Base-by-base conservation (phyloP, 345 rosid species). In the Anacardium occidentale region DNA sequence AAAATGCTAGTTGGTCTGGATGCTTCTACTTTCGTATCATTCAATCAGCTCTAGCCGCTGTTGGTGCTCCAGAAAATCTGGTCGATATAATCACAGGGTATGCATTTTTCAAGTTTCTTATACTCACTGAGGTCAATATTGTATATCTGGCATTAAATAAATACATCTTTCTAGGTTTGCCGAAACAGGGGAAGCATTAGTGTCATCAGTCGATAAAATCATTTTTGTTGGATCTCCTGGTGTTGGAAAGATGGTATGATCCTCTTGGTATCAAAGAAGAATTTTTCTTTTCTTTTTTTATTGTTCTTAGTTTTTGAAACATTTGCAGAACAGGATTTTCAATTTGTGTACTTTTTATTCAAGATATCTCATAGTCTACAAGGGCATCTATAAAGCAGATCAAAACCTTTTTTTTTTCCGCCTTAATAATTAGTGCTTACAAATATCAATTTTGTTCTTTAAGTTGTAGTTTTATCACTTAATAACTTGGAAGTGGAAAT, bases 141-240 rank as follows among this genome's bases (percentile, higher is more conserved):
- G 22, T 29, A 53, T 37, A 45, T 69, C 55, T 66, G 20, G 53
- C 78, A 73, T 54, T 73, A 69, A 69, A 66, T 47, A 48, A 42
- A 17, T 72, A 61, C 64, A 61, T 72, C 34, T 79, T 65, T 55
- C 34, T 76, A 95, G 98, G 81, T 92, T 88, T 89, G 88, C 89
- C 73, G 99, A 92, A 80, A 92, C 98, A 10, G 99, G 99, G 79
- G 99, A 95, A 81, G 96, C 98, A 20, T 83, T 92, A 58, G 97
- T 95, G 66, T 87, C 96, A 71, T 83, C 96, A 64, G 99, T 85
- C 80, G 98, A 95, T 78, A 95, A 92, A 79, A 78, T 92, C 81
- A 92, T 95, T 75, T 92, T 95, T 86, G 98, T 92, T 77, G 99
- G 98, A 80, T 92, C 98, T 22, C 96, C 98, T 48, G 91, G 90